A percentile compares a stretch with the other conserved stretches of the same genome.
phyloP scores from a whole-genome alignment of 2,329 filamentous ascomycete species.

The Pyricularia sp. region DNA sequence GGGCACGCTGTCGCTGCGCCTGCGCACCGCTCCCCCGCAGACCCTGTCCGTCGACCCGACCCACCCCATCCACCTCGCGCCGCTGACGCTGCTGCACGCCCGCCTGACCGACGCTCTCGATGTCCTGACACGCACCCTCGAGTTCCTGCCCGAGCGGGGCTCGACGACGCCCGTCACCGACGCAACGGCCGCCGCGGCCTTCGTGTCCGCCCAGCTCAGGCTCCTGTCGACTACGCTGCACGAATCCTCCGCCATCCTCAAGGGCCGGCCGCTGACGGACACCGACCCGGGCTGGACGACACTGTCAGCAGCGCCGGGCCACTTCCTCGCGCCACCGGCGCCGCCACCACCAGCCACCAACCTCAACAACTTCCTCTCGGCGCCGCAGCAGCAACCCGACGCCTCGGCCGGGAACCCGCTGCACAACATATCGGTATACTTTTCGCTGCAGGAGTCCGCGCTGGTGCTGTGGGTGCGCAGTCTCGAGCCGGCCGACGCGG shows the following conservation, averaged over 20 bases:
- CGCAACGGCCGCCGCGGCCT: slow-evolving; percentile 30
- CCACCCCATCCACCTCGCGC: slow-evolving; percentile 50
- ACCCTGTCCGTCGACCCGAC: slow-evolving; percentile 37
- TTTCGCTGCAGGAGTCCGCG: slow-evolving; percentile 60
- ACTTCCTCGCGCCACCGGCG: slow-evolving; percentile 28
- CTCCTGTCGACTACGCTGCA: slow-evolving; percentile 44
- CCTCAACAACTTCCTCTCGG: slow-evolving; percentile 3
- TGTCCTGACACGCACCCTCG: slow-evolving; percentile 68
- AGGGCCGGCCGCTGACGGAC: slow-evolving; percentile 38
- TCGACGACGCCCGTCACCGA: slow-evolving; percentile 35
- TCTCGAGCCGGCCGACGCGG: slow-evolving; percentile 57
- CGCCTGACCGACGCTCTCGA: slow-evolving; percentile 77
- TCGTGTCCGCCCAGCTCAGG: slow-evolving; percentile 45
- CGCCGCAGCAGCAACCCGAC: slow-evolving; percentile 38
- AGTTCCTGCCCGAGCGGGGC: slow-evolving; percentile 39
- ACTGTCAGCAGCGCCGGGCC: slow-evolving; percentile 29
- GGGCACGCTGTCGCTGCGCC: slow-evolving; percentile 69
- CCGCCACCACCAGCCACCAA: slow-evolving; percentile 11
- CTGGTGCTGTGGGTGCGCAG: slow-evolving; percentile 62
- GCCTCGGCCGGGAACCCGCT: neutral
- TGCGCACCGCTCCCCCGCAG: slow-evolving; percentile 54
- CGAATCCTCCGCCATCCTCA: slow-evolving; percentile 41
- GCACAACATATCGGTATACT: slow-evolving; percentile 58
- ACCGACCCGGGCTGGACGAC: slow-evolving; percentile 33
- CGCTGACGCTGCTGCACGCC: slow-evolving; percentile 63